These are phyloP conservation scores for Aspergillus hiratsukae DNA, from an alignment of 2,329 filamentous ascomycete genomes.

Conservation along the genomic window DNA sequence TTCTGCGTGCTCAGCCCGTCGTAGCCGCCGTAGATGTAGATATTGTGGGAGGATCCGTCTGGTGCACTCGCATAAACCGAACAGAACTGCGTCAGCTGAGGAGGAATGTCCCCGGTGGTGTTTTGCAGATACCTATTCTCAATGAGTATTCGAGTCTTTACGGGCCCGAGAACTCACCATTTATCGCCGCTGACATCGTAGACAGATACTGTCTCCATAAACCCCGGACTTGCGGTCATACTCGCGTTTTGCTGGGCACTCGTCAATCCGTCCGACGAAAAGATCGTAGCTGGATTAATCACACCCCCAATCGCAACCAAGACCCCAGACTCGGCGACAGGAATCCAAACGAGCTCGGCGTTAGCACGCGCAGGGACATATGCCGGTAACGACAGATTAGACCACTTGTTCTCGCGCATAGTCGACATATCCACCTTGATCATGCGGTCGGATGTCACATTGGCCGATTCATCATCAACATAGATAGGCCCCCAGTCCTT, in stretches of 20 bases:
- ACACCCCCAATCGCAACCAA: slow-evolving; percentile 39
- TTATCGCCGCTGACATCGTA: slow-evolving; percentile 31
- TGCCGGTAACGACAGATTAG: slow-evolving; percentile 51
- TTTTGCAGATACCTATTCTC: slow-evolving; percentile 38
- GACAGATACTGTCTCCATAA: slow-evolving; percentile 36
- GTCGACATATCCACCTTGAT: slow-evolving; percentile 58
- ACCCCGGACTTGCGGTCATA: slow-evolving; percentile 23
- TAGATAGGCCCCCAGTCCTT: slow-evolving; percentile 48
- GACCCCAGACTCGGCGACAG: slow-evolving; percentile 33
- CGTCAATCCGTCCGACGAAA: slow-evolving; percentile 1
- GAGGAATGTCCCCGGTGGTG: slow-evolving; percentile 35
- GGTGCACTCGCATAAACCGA: slow-evolving; percentile 36
- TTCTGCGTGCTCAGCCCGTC: slow-evolving; percentile 28
- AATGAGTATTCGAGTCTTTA: slow-evolving; percentile 1
- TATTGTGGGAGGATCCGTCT: slow-evolving; percentile 43
- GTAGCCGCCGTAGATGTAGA: slow-evolving; percentile 49
- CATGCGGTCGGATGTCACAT: slow-evolving; percentile 50
- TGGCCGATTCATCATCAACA: slow-evolving; percentile 25
- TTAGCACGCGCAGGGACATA: slow-evolving; percentile 54
- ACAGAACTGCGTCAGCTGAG: slow-evolving; percentile 37
- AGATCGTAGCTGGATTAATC: slow-evolving; percentile 21
- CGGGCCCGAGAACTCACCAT: slow-evolving; percentile 18
- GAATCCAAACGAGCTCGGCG: slow-evolving; percentile 62
- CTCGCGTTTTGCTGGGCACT: slow-evolving; percentile 12
- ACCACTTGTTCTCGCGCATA: slow-evolving; percentile 52